Evolutionary conservation across 2,329 filamentous ascomycete genomes (phyloP).

Genomic region (Microthyrium microscopicum): DNA sequence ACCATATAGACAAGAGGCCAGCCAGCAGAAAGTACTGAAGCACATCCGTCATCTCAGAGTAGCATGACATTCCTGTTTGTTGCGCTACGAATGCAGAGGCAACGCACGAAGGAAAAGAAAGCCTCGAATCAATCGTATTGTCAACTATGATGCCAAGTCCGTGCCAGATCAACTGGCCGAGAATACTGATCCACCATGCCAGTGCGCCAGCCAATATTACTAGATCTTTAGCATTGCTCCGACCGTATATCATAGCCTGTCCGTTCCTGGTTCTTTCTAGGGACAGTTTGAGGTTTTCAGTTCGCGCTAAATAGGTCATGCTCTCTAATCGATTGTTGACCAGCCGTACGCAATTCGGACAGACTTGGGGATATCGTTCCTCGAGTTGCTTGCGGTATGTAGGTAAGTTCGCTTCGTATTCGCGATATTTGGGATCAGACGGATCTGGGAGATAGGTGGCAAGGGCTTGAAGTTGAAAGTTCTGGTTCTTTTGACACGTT

Average conservation of each 20-base stretch:
- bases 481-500: constrained; percentile 77
- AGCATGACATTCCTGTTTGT: constrained; percentile 12
- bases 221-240: constrained; percentile 27
- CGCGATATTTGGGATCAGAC: constrained; percentile 49
- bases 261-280: constrained; percentile 40
- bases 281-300: constrained; percentile 61
- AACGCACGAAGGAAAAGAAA: not conserved
- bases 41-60: constrained; percentile 12
- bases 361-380: constrained; percentile 75
- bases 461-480: constrained; percentile 57
- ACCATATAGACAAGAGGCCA: constrained; percentile 42
- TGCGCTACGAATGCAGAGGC: not conserved
- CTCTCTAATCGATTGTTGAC: constrained; percentile 54
- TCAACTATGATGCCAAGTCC: constrained; percentile 14
- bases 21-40: constrained; percentile 28
- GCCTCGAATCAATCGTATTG: not conserved
- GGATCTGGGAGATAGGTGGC: constrained; percentile 60
- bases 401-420: constrained; percentile 52
- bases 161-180: constrained; percentile 21
- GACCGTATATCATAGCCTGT: constrained; percentile 23
- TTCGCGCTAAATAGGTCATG: constrained; percentile 65
- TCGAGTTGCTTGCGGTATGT: constrained; percentile 59
- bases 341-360: constrained; percentile 58
- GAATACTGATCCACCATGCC: constrained; percentile 23
- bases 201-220: constrained; percentile 28